These are phyloP conservation scores for Fusarium secorum DNA, from an alignment of 2,329 filamentous ascomycete species.

Conservation along the genomic window DNA sequence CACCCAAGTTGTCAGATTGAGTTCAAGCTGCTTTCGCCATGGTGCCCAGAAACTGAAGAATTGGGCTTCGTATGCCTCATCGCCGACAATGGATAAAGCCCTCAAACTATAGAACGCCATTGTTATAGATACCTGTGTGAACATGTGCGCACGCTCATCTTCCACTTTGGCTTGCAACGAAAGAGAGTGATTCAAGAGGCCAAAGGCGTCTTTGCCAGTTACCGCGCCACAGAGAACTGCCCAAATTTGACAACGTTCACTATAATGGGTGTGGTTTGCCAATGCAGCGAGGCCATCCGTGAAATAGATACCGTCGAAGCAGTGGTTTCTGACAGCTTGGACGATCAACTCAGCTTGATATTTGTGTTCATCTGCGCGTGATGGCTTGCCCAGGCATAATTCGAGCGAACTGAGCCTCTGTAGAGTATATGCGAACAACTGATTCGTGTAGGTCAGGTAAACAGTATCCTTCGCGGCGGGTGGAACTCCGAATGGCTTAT, in stretches of 20 bases:
- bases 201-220: background rate
- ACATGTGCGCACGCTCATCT: background rate
- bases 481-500: background rate
- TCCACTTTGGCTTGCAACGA: background rate
- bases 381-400: background rate
- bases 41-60: background rate
- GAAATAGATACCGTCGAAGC: background rate
- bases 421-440: background rate
- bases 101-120: background rate
- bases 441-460: background rate
- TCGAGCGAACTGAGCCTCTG: background rate
- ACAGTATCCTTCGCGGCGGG: background rate
- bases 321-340: background rate
- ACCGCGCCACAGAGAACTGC: background rate
- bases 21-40: background rate
- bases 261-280: background rate
- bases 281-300: background rate
- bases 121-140: background rate
- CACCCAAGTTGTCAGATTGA: background rate
- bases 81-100: background rate
- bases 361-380: background rate
- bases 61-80: background rate
- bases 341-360: background rate
- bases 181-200: background rate
- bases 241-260: background rate